Base-by-base conservation (phyloP, 2,329 filamentous ascomycete genomes). In the Aspergillus carbonarius region DNA sequence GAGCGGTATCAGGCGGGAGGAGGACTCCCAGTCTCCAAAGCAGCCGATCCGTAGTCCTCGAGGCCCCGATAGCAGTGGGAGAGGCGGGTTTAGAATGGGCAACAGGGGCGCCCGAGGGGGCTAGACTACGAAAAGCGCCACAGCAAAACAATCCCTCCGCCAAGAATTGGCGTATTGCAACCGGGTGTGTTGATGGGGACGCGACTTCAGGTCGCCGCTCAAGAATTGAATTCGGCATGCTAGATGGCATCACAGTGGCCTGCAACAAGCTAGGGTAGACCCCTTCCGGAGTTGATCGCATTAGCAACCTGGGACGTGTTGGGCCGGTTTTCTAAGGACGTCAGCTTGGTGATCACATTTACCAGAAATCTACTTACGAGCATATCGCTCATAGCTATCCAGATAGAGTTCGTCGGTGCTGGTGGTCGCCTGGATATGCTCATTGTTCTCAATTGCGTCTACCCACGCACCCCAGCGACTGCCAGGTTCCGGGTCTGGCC, bases 71-170 rank as follows among this genome's bases (percentile, higher is more conserved):
- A 83, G 84, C 48, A 90, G 82, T 70, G 90, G 90, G 58, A 83
- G 89, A 68, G 90, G 88, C 57, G 91, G 91, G 0, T 92, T 92
- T 75, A 90, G 89, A 35, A 93, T 95, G 70, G 83, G 82, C 48
- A 81, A 80, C 62, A 83, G 90, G 68, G 88, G 89, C 62, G 82
- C 79, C n/a, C 81, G 66, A 63, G 66, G 62, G 47, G 63, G 63
- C 59, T 74, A 71, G 64, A 58, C 32, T 66, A 68, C 55, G 56
- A 50, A 34, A 37, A 55, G 30, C 51, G 34, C 25, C 25, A 49
- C 23, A 20, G 35, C 20, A 15, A 55, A n/a, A 39, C n/a, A 25
- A 18, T 52, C 27, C 18, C 27, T 48, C 17, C 46, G 32, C 23
- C 52, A 25, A 27, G n/a, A 17, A 18, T 40, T 46, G 47, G 10